Base-by-base conservation (phyloP, 306 rosid species). In the Vicia villosa region DNA sequence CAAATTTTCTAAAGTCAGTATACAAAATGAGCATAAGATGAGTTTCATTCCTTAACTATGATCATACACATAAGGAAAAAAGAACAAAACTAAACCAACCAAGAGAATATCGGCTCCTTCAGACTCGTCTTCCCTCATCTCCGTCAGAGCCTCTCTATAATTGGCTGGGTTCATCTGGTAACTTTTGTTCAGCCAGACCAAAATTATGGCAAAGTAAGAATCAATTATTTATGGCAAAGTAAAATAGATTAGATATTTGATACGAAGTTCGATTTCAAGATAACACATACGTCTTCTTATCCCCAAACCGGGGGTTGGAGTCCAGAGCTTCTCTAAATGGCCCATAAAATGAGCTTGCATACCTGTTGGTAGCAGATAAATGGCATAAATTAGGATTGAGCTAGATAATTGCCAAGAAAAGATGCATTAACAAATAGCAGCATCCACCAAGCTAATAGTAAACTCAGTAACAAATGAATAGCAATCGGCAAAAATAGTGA, bases 151-250 rank as follows among this genome's bases (percentile, higher is more conserved):
- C 79, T 94, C 99, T 81, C 97, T 87, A 32, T 84, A 91, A 72
- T 94, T 94, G 71, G 99, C 97, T 3, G 99, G 96, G 73, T 91
- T 80, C 96, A 94, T 94, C 88, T 94, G 99, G 77, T 94, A 94
- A 77, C 99, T 91, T 76, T 64, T 45, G 61, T 84, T 73, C 68
- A 60, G 36, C 77, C 81, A 81, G 41, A 57, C 75, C 67, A 63
- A 71, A 50, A 74, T 79, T 30, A 71, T 55, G 56, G 45, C 68
- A 46, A 83, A 83, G 51, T 75, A 77, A 72, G 80, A 69, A 79
- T 21, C 63, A 46, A 30, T 26, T 66, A 51, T 30, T n/a, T n/a
- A n/a, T n/a, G n/a, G n/a, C n/a, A n/a, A n/a, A n/a, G 47, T 36
- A 22, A 40, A 42, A 75, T 10, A 56, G 38, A 45, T 37, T 37